Conservation (phyloP, 768 basidiomycete species). For the Amanita thiersii region DNA sequence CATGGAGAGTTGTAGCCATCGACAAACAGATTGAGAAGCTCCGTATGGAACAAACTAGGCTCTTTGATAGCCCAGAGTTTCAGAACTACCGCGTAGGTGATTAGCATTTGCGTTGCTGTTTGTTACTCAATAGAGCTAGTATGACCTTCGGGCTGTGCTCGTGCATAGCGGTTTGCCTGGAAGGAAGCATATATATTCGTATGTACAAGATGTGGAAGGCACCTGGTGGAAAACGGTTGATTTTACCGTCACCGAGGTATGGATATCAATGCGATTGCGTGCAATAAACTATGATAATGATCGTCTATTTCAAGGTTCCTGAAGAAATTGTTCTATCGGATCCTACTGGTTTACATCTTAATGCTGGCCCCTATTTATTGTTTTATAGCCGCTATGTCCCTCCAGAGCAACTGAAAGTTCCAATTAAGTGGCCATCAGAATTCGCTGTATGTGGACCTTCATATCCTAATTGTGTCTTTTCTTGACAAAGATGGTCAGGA, state of each 20-base stretch:
- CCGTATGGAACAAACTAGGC: conserved; percentile 29
- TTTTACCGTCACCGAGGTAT: conserved; percentile 56
- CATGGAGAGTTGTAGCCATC: conserved; percentile 31
- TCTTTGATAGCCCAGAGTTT: conserved; percentile 61
- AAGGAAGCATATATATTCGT: conserved; percentile 71
- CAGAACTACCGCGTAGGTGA: conserved; percentile 46
- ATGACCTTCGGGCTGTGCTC: conserved; percentile 73
- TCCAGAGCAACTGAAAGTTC: conserved; percentile 25
- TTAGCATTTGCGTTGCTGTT: background rate
- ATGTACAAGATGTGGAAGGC: conserved; percentile 53
- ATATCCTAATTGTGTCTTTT: background rate
- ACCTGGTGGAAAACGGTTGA: conserved; percentile 82
- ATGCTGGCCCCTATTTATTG: conserved; percentile 74
- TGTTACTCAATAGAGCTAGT: conserved; percentile 31
- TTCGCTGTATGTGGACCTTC: conserved; percentile 23
- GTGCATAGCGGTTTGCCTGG: conserved; percentile 75
- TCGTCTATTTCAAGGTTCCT: conserved; percentile 38
- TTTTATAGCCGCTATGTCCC: conserved; percentile 47
- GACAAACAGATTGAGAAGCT: conserved; percentile 39
- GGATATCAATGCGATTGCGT: background rate
- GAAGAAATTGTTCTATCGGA: conserved; percentile 67
- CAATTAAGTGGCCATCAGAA: conserved; percentile 26
- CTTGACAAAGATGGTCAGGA: conserved; percentile 17
- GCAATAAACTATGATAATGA: background rate
- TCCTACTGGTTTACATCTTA: conserved; percentile 61